Percentiles rank a stretch among this genome's conserved stretches.
Evolutionary conservation across 805 yeast genomes (phyloP).

Genomic region (Lipomyces spencermartinsiae): DNA sequence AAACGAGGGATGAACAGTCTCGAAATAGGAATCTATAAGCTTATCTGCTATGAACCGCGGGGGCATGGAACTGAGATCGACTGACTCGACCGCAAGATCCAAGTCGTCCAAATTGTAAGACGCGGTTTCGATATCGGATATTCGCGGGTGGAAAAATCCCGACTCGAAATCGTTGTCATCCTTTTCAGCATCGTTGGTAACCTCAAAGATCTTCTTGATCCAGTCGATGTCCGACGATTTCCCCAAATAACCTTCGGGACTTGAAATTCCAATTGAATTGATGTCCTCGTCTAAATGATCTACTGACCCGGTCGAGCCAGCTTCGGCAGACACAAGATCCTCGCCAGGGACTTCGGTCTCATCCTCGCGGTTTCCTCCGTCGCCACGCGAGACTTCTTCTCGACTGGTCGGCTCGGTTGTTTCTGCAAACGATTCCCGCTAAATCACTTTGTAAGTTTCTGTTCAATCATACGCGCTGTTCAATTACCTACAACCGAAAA

Average conservation of each 20-base stretch:
- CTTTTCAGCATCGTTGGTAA: slow-evolving; percentile 16
- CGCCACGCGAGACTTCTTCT: background rate
- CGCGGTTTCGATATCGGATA: slow-evolving; percentile 16
- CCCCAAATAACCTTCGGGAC: slow-evolving; percentile 30
- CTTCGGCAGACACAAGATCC: slow-evolving; percentile 33
- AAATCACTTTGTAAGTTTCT: background rate
- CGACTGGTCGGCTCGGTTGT: background rate
- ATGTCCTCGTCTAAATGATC: slow-evolving; percentile 33
- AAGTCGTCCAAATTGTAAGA: slow-evolving; percentile 32
- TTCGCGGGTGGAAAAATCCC: slow-evolving; percentile 12
- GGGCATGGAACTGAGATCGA: slow-evolving; percentile 26
- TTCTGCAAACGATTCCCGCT: background rate
- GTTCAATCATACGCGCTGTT: background rate
- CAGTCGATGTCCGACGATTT: slow-evolving; percentile 29
- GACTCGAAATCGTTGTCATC: slow-evolving; percentile 13
- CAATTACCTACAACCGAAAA: slow-evolving; percentile 9
- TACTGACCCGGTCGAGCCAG: slow-evolving; percentile 32
- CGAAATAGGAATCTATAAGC: slow-evolving; percentile 26
- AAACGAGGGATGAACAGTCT: slow-evolving; percentile 32
- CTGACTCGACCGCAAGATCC: slow-evolving; percentile 20
- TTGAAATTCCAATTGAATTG: slow-evolving; percentile 28
- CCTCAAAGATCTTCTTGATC: slow-evolving; percentile 29
- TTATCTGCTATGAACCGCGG: slow-evolving; percentile 23
- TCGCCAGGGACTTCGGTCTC: slow-evolving; percentile 22
- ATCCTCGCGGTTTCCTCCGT: background rate